Evolutionary conservation across 106 monocot genomes (phyloP).

Genomic region (Apostasia ramifera): DNA sequence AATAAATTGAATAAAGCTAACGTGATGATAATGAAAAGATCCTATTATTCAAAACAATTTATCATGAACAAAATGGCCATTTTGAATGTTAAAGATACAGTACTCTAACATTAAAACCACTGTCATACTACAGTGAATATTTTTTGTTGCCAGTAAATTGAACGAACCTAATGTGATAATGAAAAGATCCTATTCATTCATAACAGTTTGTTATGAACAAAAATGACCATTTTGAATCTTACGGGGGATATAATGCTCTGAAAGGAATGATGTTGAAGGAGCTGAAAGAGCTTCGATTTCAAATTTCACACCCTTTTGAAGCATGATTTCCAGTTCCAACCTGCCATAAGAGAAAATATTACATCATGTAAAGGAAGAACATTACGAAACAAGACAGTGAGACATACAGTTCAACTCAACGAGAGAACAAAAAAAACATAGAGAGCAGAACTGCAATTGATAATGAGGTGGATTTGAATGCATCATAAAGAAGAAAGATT

Average conservation of each 20-base stretch:
- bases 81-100: no score
- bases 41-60: no score
- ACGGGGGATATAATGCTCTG: slow-evolving; percentile 47
- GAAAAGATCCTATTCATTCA: no score
- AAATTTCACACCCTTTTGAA: slow-evolving; percentile 60
- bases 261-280: slow-evolving; percentile 44
- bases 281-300: slow-evolving; percentile 69
- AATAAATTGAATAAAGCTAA: no score
- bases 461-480: background rate
- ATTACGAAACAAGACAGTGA: background rate
- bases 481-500: background rate
- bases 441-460: background rate
- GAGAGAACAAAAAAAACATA: background rate
- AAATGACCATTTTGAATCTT: slow-evolving; percentile 32
- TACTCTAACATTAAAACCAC: no score
- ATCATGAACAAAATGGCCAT: no score
- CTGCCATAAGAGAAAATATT: slow-evolving; percentile 19
- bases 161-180: no score
- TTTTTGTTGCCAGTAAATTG: no score
- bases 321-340: slow-evolving; percentile 57
- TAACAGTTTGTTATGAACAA: no score
- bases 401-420: background rate
- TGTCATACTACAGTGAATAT: no score
- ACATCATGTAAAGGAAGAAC: background rate
- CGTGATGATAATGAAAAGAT: no score